These are phyloP conservation scores for Saccharomycopsis sp. DNA, from an alignment of 805 yeast species.

Conservation along the genomic window DNA sequence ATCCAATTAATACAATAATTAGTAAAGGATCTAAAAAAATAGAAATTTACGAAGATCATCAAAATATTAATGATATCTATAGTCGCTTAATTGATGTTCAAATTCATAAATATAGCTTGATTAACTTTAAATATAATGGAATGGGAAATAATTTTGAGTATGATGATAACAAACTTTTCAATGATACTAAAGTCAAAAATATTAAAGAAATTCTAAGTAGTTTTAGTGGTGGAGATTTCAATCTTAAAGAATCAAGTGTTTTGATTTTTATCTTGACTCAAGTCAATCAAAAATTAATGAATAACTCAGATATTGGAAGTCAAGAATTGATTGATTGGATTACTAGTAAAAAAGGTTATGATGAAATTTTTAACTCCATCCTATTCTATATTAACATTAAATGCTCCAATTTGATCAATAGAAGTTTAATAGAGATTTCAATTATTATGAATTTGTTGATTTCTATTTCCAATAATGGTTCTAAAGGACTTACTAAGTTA, in stretches of 20 bases:
- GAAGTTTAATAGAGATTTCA: slow-evolving; percentile 3
- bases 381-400: slow-evolving; percentile 4
- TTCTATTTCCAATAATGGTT: neutral
- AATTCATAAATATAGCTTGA: slow-evolving; percentile 6
- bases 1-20: slow-evolving; percentile 13
- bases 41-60: slow-evolving; percentile 9
- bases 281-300: neutral
- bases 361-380: slow-evolving; percentile 9
- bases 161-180: slow-evolving; percentile 1
- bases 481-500: neutral
- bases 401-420: neutral
- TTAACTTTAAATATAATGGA: slow-evolving; percentile 2
- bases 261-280: slow-evolving; percentile 4
- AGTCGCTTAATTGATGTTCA: slow-evolving; percentile 6
- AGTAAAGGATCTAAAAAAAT: neutral
- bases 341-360: slow-evolving; percentile 3
- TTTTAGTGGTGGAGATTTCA: slow-evolving; percentile 3
- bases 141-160: neutral
- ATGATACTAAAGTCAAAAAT: neutral
- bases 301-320: neutral
- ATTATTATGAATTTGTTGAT: slow-evolving; percentile 4
- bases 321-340: slow-evolving; percentile 3
- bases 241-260: slow-evolving; percentile 6
- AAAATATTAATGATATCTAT: slow-evolving; percentile 6
- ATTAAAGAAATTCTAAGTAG: slow-evolving; percentile 2